Conservation (phyloP, 352 stramenopile species). For the Poterioochromonas sp. region DNA sequence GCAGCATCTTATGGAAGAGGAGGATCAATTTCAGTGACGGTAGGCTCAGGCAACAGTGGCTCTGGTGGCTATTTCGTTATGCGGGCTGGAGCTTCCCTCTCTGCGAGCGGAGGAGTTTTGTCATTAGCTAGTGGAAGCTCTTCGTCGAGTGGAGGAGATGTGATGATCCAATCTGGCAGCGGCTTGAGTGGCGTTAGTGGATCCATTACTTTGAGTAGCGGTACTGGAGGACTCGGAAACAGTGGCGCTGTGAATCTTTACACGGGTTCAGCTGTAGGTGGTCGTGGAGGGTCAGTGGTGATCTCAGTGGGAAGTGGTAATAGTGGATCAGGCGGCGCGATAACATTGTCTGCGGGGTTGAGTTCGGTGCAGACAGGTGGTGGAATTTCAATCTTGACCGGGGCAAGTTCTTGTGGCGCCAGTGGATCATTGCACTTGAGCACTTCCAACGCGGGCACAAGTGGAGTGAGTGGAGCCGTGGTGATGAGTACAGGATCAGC, state of each 20-base stretch:
- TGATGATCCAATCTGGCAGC: constrained; percentile 26
- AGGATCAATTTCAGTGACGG: background rate
- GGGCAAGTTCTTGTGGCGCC: background rate
- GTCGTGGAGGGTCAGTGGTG: background rate
- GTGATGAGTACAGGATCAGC: constrained; percentile 8
- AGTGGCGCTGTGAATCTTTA: background rate
- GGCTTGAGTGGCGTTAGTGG: background rate
- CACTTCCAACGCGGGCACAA: background rate
- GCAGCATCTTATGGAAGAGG: background rate
- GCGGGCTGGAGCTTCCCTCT: background rate
- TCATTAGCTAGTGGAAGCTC: background rate
- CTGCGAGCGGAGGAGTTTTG: background rate
- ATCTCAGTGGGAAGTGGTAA: background rate
- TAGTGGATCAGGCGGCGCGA: background rate
- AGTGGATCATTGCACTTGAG: background rate
- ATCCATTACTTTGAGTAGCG: background rate
- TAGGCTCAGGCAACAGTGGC: background rate
- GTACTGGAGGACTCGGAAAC: background rate
- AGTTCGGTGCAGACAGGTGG: background rate
- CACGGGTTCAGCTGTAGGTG: background rate
- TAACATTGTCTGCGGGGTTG: background rate
- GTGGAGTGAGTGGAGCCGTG: constrained; percentile 12
- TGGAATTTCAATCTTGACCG: background rate
- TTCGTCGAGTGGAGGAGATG: background rate
- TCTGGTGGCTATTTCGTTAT: background rate